Percentiles rank a stretch among this genome's conserved stretches.
These are phyloP conservation scores for Colletotrichum noveboracense DNA, from an alignment of 2,329 filamentous ascomycete genomes.

Conservation along the genomic window DNA sequence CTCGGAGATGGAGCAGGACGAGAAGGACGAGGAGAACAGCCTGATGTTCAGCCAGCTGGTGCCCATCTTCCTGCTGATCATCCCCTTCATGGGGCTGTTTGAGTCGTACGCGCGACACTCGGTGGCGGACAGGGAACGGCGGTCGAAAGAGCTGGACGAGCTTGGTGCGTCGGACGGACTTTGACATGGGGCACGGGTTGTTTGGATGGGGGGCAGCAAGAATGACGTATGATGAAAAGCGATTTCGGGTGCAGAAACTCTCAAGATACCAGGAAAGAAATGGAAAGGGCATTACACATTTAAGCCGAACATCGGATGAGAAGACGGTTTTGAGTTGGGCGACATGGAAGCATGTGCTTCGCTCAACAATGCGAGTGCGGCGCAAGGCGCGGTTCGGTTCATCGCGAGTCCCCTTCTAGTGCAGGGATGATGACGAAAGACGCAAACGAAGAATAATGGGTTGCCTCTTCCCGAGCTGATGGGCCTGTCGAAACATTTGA, in stretches of 20 bases:
- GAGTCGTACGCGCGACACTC: slow-evolving; percentile 15
- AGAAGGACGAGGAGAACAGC: slow-evolving; percentile 10
- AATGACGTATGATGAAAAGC: neutral
- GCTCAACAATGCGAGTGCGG: neutral
- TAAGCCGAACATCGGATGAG: slow-evolving; percentile 15
- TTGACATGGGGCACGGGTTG: neutral
- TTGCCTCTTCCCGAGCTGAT: neutral
- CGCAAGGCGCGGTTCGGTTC: neutral
- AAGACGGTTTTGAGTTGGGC: neutral
- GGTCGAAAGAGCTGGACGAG: neutral
- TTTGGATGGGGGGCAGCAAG: neutral
- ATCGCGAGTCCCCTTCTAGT: neutral
- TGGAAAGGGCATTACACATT: neutral
- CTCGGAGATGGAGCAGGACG: slow-evolving; percentile 1
- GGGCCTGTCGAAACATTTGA: neutral
- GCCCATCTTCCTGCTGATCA: slow-evolving; percentile 21
- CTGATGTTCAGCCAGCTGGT: slow-evolving; percentile 24
- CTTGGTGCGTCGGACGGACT: neutral
- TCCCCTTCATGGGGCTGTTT: slow-evolving; percentile 19
- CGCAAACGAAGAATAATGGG: neutral
- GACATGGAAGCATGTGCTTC: neutral
- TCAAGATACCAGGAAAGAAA: neutral
- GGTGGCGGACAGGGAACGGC: neutral
- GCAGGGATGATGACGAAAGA: neutral
- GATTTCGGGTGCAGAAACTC: neutral